Evolutionary conservation across 208 protist genomes (phyloP), one percentile per base, ranked within the genome.

Genomic region (Acanthamoeba castellanii): DNA sequence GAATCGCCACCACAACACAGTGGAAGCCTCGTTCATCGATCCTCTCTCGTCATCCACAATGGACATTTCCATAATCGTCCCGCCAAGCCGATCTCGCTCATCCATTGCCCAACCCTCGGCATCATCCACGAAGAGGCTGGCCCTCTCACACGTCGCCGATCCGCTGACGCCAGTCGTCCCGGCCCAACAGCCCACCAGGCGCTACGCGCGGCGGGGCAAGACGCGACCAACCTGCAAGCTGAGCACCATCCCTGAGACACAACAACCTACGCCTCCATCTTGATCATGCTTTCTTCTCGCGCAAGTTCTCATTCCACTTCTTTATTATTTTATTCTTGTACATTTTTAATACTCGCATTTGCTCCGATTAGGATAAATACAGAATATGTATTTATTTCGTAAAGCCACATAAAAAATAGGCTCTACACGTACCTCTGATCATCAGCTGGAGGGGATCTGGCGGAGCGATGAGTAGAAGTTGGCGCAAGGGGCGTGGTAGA

Each of bases 401-500:
- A n/a, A 66, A 66, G 25, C 14, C 42, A 47, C 37, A 3, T 47
- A 11, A 47, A 11, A 47, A 47, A 47, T 47, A 66, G 8, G 27
- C 9, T n/a, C 25, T 68, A 13, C 16, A 68, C 5, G 59, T 66
- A 66, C 11, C 13, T 25, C 11, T 27, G 6, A 22, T 14, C 25
- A 25, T 25, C 25, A 68, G 9, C 25, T 32, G 61, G 72, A 47
- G 30, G 72, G 72, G 72, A 81, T 81, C 72, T 81, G 72, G 72
- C 72, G 72, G 37, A 81, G 30, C 34, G 72, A 81, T 0, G 72
- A 34, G 32, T 81, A 81, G 32, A 81, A 81, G 72, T 81, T 81
- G 72, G 72, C 72, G 34, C 72, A 81, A 8, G 72, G 72, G 32
- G 72, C 72, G 37, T 81, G 72, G 37, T 81, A 81, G 37, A 45